Percentiles rank a stretch among this genome's conserved stretches.
Evolutionary conservation across 2,329 filamentous ascomycete species (phyloP).

Genomic region (Thielaviopsis ethacetica): DNA sequence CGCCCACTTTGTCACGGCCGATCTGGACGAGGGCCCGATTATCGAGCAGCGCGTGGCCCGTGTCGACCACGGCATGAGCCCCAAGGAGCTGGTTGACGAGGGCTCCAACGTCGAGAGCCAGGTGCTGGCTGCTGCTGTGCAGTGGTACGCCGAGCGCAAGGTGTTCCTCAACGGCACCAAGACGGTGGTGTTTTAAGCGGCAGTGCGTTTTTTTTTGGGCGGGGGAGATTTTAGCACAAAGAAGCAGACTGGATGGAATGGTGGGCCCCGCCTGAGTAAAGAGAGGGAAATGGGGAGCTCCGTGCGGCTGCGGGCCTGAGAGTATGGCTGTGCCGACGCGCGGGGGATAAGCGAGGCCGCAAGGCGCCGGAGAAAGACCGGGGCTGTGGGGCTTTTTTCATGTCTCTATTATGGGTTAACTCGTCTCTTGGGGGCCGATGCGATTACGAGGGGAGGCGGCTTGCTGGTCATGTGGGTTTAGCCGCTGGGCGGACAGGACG

Average conservation of each 20-base stretch:
- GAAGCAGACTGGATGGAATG: too few relatives aligned
- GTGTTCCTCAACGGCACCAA: conserved; percentile 66
- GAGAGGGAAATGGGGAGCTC: neutral
- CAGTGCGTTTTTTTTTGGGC: neutral
- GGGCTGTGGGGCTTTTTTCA: neutral
- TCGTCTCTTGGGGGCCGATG: too few relatives aligned
- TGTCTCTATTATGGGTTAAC: too few relatives aligned
- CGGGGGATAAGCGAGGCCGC: neutral
- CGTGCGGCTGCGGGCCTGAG: neutral
- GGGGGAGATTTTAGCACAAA: neutral
- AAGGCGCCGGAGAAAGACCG: neutral
- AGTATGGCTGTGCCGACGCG: neutral
- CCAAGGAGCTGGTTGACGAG: conserved; percentile 62
- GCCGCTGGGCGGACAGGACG: neutral
- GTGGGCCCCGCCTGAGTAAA: too few relatives aligned
- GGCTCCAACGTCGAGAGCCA: conserved; percentile 75
- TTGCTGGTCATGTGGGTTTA: too few relatives aligned
- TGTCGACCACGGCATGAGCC: conserved; percentile 60
- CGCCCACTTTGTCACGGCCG: conserved; percentile 72
- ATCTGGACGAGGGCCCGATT: conserved; percentile 73
- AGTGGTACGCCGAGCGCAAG: conserved; percentile 65
- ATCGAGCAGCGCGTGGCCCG: conserved; percentile 70
- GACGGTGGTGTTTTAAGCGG: conserved; percentile 51
- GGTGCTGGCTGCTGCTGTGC: conserved; percentile 64
- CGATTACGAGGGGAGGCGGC: too few relatives aligned